A percentile compares a stretch with the other conserved stretches of the same genome.
phyloP scores from a whole-genome alignment of 2,329 filamentous ascomycete genomes.

The Trichoderma sp. region DNA sequence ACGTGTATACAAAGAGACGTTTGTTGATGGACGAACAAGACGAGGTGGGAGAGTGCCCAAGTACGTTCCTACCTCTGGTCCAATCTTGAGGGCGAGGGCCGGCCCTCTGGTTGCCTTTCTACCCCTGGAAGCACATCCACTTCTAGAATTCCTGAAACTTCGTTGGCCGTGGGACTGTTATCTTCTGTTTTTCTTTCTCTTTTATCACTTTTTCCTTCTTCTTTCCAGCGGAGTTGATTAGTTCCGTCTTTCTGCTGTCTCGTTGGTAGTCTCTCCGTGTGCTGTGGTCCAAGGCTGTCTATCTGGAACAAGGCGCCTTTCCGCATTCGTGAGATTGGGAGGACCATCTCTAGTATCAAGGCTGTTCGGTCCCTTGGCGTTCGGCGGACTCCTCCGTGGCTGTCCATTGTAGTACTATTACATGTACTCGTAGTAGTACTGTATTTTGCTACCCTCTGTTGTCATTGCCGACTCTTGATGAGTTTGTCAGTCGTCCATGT shows the following conservation, averaged over 20 bases:
- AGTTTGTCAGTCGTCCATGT: not conserved
- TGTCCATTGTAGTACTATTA: too few species aligned
- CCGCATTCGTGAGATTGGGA: not conserved
- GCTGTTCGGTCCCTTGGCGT: not conserved
- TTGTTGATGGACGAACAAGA: too few species aligned
- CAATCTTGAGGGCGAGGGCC: not conserved
- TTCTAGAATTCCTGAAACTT: constrained; percentile 3
- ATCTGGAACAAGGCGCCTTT: constrained; percentile 18
- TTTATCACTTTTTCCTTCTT: not conserved
- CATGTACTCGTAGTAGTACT: too few species aligned
- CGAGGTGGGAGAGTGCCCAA: too few species aligned
- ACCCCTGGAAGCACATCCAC: constrained; percentile 21
- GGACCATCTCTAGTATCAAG: constrained; percentile 1
- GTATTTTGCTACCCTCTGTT: not conserved
- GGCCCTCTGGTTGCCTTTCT: constrained; percentile 1
- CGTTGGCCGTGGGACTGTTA: not conserved
- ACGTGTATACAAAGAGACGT: too few species aligned
- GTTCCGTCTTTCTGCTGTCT: too few species aligned
- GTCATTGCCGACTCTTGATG: constrained; percentile 10
- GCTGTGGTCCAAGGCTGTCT: not conserved
- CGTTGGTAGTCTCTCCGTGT: too few species aligned
- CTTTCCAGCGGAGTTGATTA: not conserved
- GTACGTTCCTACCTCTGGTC: too few species aligned
- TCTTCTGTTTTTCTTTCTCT: not conserved
- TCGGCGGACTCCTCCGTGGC: constrained; percentile 20